Evolutionary conservation across 1,284 basidiomycete species (phyloP).

Genomic region (Microbotryum violaceum): DNA sequence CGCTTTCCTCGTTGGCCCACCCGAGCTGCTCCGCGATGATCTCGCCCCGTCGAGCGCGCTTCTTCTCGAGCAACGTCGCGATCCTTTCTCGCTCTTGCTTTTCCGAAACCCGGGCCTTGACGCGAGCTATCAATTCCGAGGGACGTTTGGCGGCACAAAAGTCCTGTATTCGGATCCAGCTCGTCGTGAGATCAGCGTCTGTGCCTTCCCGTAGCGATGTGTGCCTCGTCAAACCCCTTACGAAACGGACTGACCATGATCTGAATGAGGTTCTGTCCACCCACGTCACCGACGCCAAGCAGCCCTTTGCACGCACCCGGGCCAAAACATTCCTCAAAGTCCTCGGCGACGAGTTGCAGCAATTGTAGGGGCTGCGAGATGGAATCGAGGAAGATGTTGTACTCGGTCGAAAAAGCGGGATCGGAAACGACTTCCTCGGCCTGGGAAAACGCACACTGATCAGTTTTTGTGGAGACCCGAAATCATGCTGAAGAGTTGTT

Average conservation of each 20-base stretch:
- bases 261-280: slow-evolving; percentile 25
- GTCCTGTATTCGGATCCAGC: background rate
- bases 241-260: slow-evolving; percentile 12
- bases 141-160: slow-evolving; percentile 27
- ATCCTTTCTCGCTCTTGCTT: slow-evolving; percentile 22
- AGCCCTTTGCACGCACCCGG: slow-evolving; percentile 19
- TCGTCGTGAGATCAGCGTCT: background rate
- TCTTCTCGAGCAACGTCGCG: background rate
- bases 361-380: slow-evolving; percentile 25
- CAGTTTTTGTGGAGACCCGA: too few relatives aligned
- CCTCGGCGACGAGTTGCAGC: slow-evolving; percentile 26
- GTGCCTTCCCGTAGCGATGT: background rate
- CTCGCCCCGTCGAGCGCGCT: background rate
- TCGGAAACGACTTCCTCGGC: slow-evolving; percentile 25
- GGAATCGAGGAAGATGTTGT: slow-evolving; percentile 28
- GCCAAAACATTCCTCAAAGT: slow-evolving; percentile 29
- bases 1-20: too few relatives aligned
- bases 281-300: slow-evolving; percentile 24
- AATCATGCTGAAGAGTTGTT: too few relatives aligned
- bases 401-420: slow-evolving; percentile 18
- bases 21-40: background rate
- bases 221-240: background rate
- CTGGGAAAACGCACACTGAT: too few relatives aligned
- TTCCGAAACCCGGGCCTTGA: slow-evolving; percentile 22
- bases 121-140: slow-evolving; percentile 20